Conservation (phyloP, 2,329 filamentous ascomycete species). For the Microsporum audouinii region DNA sequence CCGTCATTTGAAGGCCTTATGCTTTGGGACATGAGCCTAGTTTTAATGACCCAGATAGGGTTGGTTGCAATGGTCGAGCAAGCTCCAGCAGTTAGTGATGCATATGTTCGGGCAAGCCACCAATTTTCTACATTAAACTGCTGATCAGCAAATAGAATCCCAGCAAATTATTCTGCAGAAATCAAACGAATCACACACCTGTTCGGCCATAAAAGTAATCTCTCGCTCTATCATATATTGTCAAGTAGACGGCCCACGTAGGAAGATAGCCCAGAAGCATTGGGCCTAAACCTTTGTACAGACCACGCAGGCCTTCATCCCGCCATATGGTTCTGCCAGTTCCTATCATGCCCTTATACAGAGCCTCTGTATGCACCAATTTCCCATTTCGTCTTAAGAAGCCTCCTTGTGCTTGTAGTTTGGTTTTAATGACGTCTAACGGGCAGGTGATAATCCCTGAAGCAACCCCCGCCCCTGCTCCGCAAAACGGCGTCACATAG, state of each 20-base stretch:
- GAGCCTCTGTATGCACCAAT: slow-evolving; percentile 35
- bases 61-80: slow-evolving; percentile 93
- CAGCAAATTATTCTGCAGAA: neutral
- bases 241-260: slow-evolving; percentile 97
- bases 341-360: slow-evolving; percentile 79
- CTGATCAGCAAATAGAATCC: neutral
- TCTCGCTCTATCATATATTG: slow-evolving; percentile 79
- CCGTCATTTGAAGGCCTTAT: slow-evolving; percentile 29
- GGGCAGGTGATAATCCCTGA: slow-evolving; percentile 93
- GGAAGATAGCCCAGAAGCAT: slow-evolving; percentile 93
- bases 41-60: slow-evolving; percentile 99
- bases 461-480: slow-evolving; percentile 79
- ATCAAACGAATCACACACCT: slow-evolving; percentile 36
- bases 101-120: slow-evolving; percentile 71
- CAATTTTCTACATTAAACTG: slow-evolving; percentile 50
- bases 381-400: slow-evolving; percentile 44
- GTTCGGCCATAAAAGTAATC: slow-evolving; percentile 56
- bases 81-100: slow-evolving; percentile 78
- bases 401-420: slow-evolving; percentile 86
- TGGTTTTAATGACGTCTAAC: slow-evolving; percentile 97
- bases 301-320: slow-evolving; percentile 76
- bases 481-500: slow-evolving; percentile 69
- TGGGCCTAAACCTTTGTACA: slow-evolving; percentile 87
- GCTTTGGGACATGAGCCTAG: slow-evolving; percentile 88
- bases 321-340: slow-evolving; percentile 76